Percentiles rank a stretch among this genome's conserved stretches.
Evolutionary conservation across 495 filamentous ascomycete species (phyloP).

Genomic region (Aspergillus taichungensis): DNA sequence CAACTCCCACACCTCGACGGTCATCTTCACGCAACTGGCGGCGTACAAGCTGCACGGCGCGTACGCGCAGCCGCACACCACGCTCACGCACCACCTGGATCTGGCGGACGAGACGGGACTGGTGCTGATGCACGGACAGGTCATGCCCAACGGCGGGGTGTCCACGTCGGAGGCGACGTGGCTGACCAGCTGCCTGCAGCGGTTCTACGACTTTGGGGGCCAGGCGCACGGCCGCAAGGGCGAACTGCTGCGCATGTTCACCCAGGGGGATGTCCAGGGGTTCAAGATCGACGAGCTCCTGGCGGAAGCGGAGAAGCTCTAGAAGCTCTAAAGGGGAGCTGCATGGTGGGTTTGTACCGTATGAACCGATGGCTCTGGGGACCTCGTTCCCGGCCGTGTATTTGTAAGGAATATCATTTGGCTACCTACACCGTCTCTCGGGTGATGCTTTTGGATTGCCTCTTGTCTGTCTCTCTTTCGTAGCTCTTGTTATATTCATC

Average conservation of each 20-base stretch:
- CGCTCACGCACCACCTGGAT: constrained; percentile 81
- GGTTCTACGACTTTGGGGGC: constrained; percentile 71
- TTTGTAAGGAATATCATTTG: too few species aligned
- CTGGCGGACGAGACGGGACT: constrained; percentile 60
- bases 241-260: constrained; percentile 76
- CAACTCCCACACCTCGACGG: constrained; percentile 58
- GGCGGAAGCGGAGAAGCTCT: constrained; percentile 72
- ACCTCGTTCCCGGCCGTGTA: too few species aligned
- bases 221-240: constrained; percentile 44
- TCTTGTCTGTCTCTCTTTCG: too few species aligned
- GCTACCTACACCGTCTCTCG: too few species aligned
- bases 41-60: constrained; percentile 89
- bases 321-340: too few species aligned
- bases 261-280: constrained; percentile 53
- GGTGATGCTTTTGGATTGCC: too few species aligned
- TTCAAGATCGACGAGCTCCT: constrained; percentile 81
- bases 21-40: constrained; percentile 86
- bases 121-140: constrained; percentile 74
- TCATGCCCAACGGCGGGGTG: constrained; percentile 69
- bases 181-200: constrained; percentile 89
- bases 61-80: constrained; percentile 85
- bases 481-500: too few species aligned
- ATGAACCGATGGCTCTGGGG: too few species aligned
- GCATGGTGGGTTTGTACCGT: too few species aligned
- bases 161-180: constrained; percentile 71